Evolutionary conservation across 1,284 basidiomycete genomes (phyloP).

Genomic region (Trichosporon sp.): DNA sequence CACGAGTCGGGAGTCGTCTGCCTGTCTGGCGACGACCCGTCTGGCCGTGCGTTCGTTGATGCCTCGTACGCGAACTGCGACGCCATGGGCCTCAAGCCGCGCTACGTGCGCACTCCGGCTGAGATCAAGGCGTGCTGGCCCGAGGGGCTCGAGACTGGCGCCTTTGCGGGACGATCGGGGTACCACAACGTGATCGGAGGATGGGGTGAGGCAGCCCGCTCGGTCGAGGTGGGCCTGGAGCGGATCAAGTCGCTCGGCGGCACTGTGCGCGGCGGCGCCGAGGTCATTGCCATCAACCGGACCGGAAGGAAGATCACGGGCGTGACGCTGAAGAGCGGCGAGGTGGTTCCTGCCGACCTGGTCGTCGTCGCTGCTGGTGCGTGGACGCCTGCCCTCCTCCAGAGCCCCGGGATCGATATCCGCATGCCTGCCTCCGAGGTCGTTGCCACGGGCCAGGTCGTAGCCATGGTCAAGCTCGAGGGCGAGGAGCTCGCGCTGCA

Average conservation of each 20-base stretch:
- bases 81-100: constrained; percentile 27
- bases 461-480: constrained; percentile 68
- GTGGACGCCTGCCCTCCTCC: constrained; percentile 69
- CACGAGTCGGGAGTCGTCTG: constrained; percentile 57
- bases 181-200: constrained; percentile 75
- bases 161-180: constrained; percentile 47
- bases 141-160: constrained; percentile 20
- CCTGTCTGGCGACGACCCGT: constrained; percentile 23
- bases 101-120: constrained; percentile 15
- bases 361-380: constrained; percentile 45
- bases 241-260: constrained; percentile 60
- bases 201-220: constrained; percentile 75
- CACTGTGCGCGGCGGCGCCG: constrained; percentile 56
- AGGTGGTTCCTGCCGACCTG: constrained; percentile 40
- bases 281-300: constrained; percentile 51
- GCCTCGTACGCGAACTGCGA: constrained; percentile 34
- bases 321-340: constrained; percentile 61
- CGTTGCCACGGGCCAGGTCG: constrained; percentile 55
- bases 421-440: constrained; percentile 27
- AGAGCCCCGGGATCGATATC: constrained; percentile 49
- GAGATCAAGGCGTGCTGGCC: constrained; percentile 27
- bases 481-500: constrained; percentile 63
- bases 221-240: constrained; percentile 57
- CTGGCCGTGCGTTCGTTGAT: constrained; percentile 32
- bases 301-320: constrained; percentile 54